Percentiles rank a stretch among this genome's conserved stretches.
phyloP scores from a whole-genome alignment of 1,284 basidiomycete genomes.

The Stygiomarasmius scandens region DNA sequence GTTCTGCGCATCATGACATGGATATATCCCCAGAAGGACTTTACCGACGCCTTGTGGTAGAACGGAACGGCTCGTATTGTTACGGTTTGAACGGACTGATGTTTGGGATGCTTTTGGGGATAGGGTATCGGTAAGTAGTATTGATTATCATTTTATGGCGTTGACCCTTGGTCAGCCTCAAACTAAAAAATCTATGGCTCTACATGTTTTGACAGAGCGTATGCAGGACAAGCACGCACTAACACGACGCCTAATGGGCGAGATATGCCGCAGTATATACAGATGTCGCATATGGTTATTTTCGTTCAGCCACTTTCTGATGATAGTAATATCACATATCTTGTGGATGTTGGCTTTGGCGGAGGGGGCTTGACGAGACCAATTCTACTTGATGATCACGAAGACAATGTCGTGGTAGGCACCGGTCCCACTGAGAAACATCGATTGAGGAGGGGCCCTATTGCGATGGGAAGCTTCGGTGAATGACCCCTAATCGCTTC shows the following conservation, averaged over 20 bases:
- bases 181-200: too few relatives aligned
- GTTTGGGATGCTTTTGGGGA: background rate
- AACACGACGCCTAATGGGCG: slow-evolving; percentile 20
- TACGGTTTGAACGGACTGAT: slow-evolving; percentile 39
- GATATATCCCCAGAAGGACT: slow-evolving; percentile 32
- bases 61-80: slow-evolving; percentile 38
- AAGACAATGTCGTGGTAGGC: slow-evolving; percentile 18
- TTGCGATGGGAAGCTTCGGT: slow-evolving; percentile 27
- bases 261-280: slow-evolving; percentile 19
- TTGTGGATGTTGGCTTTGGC: slow-evolving; percentile 42
- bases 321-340: slow-evolving; percentile 31
- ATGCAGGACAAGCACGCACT: slow-evolving; percentile 32
- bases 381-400: slow-evolving; percentile 33
- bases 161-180: background rate
- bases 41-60: slow-evolving; percentile 32
- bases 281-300: slow-evolving; percentile 34
- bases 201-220: slow-evolving; percentile 25
- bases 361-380: slow-evolving; percentile 32
- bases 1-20: slow-evolving; percentile 34
- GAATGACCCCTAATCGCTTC: slow-evolving; percentile 2
- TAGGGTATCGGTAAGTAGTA: background rate
- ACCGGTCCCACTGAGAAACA: slow-evolving; percentile 28
- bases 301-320: slow-evolving; percentile 38
- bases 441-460: slow-evolving; percentile 23
- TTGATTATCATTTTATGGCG: background rate